Base-by-base conservation (phyloP, 225 moss, liverwort and hornwort species). In the Ulota crispa region DNA sequence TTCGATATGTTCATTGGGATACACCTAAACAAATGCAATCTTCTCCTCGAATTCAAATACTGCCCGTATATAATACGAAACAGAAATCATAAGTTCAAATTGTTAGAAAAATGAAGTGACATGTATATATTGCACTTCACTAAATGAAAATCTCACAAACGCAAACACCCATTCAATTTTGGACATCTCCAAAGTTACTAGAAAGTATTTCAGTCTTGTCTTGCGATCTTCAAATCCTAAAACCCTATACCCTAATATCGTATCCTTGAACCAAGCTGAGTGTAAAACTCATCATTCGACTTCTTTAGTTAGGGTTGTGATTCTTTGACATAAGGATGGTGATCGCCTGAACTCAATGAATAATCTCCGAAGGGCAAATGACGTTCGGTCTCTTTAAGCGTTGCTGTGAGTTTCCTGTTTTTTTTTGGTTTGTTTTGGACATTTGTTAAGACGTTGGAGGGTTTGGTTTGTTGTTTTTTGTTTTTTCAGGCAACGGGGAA, bases 401-500 rank as follows among this genome's bases (percentile, higher is more conserved):
- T 23, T 34, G 43, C 43, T 43, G 43, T 43, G 43, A 13, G 18
- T 50, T 50, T 50, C 16, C 50, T 50, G 50, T 50, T 18, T 50
- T 50, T 5, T 2, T 13, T 14, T 41, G 39, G 39, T 7, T 39
- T 3, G 20, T 1, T 64, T 14, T 32, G 12, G 69, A 70, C 10
- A 32, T 37, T 47, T 36, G 52, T 43, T 10, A 8, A 42, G 42
- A 42, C 5, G 24, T 53, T 41, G 70, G 4, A 16, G 50, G 18
- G 16, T 50, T 50, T 18, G 50, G 1, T 45, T 1, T 16, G 47
- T 50, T 50, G 18, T 1, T 6, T 50, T 18, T 50, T 50, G 42
- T 70, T 36, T 31, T 50, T 50, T 37, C 90, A 95, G 95, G 84
- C 85, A 43, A 89, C 91, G 9, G 94, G 95, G 42, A 75, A 85